These are phyloP conservation scores for Leishmania guyanensis DNA, from an alignment of 208 protist genomes.

Conservation along the genomic window DNA sequence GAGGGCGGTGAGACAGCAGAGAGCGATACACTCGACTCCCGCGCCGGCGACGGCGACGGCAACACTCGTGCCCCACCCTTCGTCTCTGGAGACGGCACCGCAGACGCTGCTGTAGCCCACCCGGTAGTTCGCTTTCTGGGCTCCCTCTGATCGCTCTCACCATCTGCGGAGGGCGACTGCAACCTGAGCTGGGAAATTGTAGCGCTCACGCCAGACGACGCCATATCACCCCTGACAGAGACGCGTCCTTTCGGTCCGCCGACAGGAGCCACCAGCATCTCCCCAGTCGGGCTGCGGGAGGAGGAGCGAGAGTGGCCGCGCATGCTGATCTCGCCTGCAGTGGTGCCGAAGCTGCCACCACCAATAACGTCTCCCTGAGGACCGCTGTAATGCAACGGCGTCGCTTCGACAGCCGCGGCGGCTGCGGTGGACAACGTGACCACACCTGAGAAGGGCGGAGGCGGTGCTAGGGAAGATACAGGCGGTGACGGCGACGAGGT, in stretches of 20 bases:
- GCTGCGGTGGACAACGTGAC: background rate
- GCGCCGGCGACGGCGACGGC: background rate
- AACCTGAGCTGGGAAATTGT: background rate
- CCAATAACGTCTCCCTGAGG: background rate
- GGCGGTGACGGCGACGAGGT: background rate
- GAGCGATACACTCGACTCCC: constrained; percentile 20
- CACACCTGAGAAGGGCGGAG: background rate
- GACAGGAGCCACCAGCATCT: background rate
- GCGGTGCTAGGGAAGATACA: background rate
- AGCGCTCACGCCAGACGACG: background rate
- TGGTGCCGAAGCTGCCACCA: constrained; percentile 10
- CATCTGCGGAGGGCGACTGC: background rate
- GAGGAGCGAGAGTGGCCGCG: constrained; percentile 13
- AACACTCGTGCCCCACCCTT: background rate
- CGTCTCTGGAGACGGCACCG: background rate
- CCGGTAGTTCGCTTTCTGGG: background rate
- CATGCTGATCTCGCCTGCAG: background rate
- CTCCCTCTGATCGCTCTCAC: no score
- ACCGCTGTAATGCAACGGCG: background rate
- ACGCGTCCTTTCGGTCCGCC: background rate
- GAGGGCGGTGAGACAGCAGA: constrained; percentile 17
- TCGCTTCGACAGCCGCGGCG: background rate
- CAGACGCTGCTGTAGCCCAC: background rate
- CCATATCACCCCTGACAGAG: background rate
- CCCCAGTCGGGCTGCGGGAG: constrained; percentile 7